Evolutionary conservation across 768 basidiomycete species (phyloP), one percentile per base, ranked within the genome.

Genomic region (Leccinum rimulosum): DNA sequence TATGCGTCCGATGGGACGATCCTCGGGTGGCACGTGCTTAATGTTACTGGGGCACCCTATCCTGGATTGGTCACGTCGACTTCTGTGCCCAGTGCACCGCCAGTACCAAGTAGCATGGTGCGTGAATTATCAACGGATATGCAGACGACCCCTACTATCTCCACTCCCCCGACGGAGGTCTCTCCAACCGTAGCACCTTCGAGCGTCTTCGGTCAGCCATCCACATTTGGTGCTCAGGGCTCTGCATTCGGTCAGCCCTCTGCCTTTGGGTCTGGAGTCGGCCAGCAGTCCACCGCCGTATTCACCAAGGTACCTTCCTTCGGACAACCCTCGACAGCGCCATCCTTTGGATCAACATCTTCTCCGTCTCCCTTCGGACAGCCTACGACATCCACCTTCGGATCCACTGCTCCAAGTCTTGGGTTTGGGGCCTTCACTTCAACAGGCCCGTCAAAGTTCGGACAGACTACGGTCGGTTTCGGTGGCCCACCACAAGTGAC

Each of bases 1-100:
- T 92, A 89, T 70, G 79, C 89, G 11, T 90, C 85, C 55, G 91
- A 93, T 66, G 91, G 91, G 19, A 89, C 89, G 0, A 56, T 93
- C 25, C 81, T 85, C 51, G 91, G 79, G 4, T 93, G 91, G 89
- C 77, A 85, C 68, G 67, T 88, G 22, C 81, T 89, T 38, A 83
- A 87, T 66, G 74, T 77, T 8, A 80, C 79, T 45, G 79, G 77
- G 1, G 70, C 64, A 17, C 75, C 80, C 8, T 92, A 91, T 66
- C 74, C 78, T 45, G 83, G 83, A 30, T 83, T 91, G 79, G 67
- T 79, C 6, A 62, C 58, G n/a, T 55, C 64, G 31, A 55, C 36
- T 15, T 27, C 62, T 55, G 30, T 19, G 6, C 47, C 59, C 7
- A 56, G n/a, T 22, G 40, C 53, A 31, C 56, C 53, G 25, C 50